These are phyloP conservation scores for Funneliformis mosseae DNA, from an alignment of 192 early-diverging fungal species.

Conservation along the genomic window DNA sequence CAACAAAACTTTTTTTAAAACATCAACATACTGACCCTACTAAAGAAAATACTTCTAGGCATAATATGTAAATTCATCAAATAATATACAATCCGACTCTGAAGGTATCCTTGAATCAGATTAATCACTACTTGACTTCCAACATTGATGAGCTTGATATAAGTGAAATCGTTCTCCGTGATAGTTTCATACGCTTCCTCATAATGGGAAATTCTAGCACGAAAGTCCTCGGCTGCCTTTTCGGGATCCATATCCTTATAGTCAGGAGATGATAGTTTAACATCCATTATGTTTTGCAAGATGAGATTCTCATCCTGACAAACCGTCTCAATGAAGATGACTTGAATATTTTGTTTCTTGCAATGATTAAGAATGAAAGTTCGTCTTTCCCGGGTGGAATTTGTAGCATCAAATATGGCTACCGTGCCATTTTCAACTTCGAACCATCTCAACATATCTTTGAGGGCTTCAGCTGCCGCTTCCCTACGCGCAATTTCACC, in stretches of 20 bases:
- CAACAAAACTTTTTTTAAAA: background rate
- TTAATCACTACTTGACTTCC: conserved; percentile 91
- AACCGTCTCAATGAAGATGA: conserved; percentile 96
- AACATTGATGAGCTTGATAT: conserved; percentile 95
- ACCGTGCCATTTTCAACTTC: conserved; percentile 79
- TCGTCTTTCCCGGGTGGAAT: conserved; percentile 85
- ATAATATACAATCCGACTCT: conserved; percentile 97
- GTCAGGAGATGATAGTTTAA: conserved; percentile 94
- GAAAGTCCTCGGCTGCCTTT: conserved; percentile 89
- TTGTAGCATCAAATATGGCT: conserved; percentile 98
- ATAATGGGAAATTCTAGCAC: conserved; percentile 91
- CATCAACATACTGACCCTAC: conserved; percentile 50
- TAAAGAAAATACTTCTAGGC: conserved; percentile 92
- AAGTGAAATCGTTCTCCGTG: conserved; percentile 71
- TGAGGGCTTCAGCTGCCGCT: conserved; percentile 81
- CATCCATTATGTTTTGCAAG: conserved; percentile 90
- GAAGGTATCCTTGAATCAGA: conserved; percentile 92
- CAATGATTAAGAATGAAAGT: conserved; percentile 72
- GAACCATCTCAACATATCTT: conserved; percentile 94
- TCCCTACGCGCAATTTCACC: conserved; percentile 72
- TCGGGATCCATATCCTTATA: conserved; percentile 88
- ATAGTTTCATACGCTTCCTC: conserved; percentile 89
- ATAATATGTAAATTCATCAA: conserved; percentile 99
- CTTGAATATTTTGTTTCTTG: conserved; percentile 74
- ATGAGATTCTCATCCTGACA: conserved; percentile 91